Evolutionary conservation across 2,329 filamentous ascomycete genomes (phyloP).

Genomic region (Aspergillus bombycis): DNA sequence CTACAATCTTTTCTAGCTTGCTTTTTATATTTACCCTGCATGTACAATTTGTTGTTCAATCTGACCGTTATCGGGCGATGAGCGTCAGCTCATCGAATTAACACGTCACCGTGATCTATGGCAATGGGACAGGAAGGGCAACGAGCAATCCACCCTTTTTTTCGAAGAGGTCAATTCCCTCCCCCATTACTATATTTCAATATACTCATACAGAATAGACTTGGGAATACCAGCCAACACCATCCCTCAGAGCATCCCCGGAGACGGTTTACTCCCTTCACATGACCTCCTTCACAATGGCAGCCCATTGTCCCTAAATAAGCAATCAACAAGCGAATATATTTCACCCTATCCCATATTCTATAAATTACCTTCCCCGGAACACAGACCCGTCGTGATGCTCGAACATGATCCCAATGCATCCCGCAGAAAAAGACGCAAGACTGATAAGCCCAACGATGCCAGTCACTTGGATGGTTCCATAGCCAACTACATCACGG

Average conservation of each 20-base stretch:
- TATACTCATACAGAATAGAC: constrained; percentile 24
- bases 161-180: constrained; percentile 39
- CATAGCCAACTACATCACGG: constrained; percentile 1
- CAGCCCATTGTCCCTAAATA: background rate
- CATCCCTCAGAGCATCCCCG: constrained; percentile 6
- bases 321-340: background rate
- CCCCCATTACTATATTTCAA: background rate
- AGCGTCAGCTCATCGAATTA: constrained; percentile 31
- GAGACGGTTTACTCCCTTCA: constrained; percentile 4
- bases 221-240: constrained; percentile 13
- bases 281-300: constrained; percentile 8
- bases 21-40: background rate
- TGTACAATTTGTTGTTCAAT: background rate
- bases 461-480: background rate
- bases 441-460: constrained; percentile 25
- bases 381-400: constrained; percentile 4
- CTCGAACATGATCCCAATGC: constrained; percentile 39
- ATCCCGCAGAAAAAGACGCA: constrained; percentile 41
- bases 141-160: constrained; percentile 46
- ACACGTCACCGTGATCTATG: constrained; percentile 31
- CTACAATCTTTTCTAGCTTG: background rate
- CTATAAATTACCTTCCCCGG: constrained; percentile 6
- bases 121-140: constrained; percentile 45
- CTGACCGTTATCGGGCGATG: constrained; percentile 18
- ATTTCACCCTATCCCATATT: background rate